These are phyloP conservation scores for Trichothecium roseum DNA, from an alignment of 2,329 filamentous ascomycete genomes.

Conservation along the genomic window DNA sequence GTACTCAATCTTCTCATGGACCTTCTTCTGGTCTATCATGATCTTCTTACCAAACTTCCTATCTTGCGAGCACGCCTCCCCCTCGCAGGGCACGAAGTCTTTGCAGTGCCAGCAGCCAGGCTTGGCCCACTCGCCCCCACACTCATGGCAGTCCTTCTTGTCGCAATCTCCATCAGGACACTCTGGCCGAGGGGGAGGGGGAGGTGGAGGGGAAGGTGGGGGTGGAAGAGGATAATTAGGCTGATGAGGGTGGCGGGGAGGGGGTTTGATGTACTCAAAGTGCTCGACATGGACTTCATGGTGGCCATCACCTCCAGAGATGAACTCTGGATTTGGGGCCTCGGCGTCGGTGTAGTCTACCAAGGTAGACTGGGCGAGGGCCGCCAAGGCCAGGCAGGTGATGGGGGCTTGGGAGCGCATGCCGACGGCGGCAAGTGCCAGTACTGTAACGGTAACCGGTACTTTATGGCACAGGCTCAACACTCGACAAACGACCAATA, in stretches of 20 bases:
- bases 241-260: background rate
- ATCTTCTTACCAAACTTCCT: conserved; percentile 2
- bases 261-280: background rate
- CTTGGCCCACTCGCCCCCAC: conserved; percentile 14
- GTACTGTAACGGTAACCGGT: no score
- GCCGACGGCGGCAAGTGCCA: no score
- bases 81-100: conserved; percentile 9
- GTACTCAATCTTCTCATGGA: background rate
- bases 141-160: conserved; percentile 15
- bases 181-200: background rate
- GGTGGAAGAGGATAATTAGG: background rate
- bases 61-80: conserved; percentile 7
- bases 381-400: no score
- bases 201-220: no score
- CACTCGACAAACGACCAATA: no score
- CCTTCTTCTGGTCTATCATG: conserved; percentile 2
- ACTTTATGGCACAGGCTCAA: no score
- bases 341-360: no score
- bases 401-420: no score
- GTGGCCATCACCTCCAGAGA: background rate
- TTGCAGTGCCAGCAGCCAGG: conserved; percentile 21
- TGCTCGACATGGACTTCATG: conserved; percentile 1
- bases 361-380: no score
- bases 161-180: conserved; percentile 8
- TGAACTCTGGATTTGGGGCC: no score